Base-by-base conservation (phyloP, 2,329 filamentous ascomycete species). In the Paraphaeosphaeria sporulosa region DNA sequence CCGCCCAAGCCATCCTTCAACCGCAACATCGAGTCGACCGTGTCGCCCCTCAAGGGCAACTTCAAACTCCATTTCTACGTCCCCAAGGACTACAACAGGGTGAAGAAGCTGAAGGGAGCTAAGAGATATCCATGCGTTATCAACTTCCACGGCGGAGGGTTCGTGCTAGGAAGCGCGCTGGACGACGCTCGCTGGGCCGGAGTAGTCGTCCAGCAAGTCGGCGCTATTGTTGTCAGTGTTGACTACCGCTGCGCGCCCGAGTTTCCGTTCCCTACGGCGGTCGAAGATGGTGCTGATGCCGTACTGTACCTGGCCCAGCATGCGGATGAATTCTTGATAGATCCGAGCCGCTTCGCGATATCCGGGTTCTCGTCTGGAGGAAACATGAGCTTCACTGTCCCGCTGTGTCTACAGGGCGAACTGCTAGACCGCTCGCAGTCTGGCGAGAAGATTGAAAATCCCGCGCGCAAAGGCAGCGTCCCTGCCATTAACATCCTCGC, bases 71-170 rank as follows among this genome's bases (percentile, higher is more conserved):
- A 85, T 60, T 89, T 90, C 74, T 90, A 89, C 77, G 83, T 85
- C 2, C 88, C 88, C 2, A 76, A 76, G 48, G 81, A 81, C 64
- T 84, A 82, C 64, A 70, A 77, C n/a, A 67, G 68, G n/a, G 75
- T 81, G 47, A 79, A 78, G 65, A 74, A 75, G 50, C 67, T 81
- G 17, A 77, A 70, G 70, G 79, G 61, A 25, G 77, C 76, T 56
- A 78, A 80, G 67, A 79, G 77, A 30, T 87, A 84, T 58, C 86
- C 87, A 0, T 83, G 87, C 4, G 81, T 88, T 2, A 82, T 89
- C 65, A 89, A 89, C 68, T 88, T 89, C 66, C 87, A 89, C 63
- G 87, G 87, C 17, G 87, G 87, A 46, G 87, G 87, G 1, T 89
- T 89, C 72, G 86, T 84, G 0, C 73, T 89, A 6, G 87, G 87